A percentile compares a stretch with the other conserved stretches of the same genome.
These are phyloP conservation scores for Ophiostoma montium DNA, from an alignment of 2,329 filamentous ascomycete genomes.

Conservation along the genomic window DNA sequence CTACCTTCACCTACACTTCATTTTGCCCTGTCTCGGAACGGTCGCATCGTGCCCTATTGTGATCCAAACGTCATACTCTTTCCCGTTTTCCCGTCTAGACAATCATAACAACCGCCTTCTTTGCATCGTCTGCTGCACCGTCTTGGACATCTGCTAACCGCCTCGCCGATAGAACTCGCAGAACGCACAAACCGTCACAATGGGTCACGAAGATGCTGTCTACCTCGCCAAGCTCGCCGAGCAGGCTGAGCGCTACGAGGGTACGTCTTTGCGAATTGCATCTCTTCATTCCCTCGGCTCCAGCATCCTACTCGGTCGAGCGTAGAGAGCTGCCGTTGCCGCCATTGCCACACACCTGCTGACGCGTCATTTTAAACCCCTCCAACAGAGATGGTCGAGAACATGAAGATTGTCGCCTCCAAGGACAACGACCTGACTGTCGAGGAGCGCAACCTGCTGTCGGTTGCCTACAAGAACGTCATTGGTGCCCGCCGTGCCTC, in stretches of 20 bases:
- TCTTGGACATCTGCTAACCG: conserved; percentile 1
- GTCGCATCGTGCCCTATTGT: neutral
- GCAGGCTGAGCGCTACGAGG: conserved; percentile 99
- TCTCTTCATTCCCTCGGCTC: no score
- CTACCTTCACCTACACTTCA: neutral
- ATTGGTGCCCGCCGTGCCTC: conserved; percentile 95
- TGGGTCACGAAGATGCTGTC: conserved; percentile 99
- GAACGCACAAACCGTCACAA: conserved; percentile 40
- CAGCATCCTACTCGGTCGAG: no score
- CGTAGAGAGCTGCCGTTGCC: neutral
- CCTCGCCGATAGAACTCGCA: conserved; percentile 14
- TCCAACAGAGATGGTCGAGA: conserved; percentile 87
- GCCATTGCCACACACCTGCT: conserved; percentile 2
- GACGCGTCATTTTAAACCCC: conserved; percentile 5
- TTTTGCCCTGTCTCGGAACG: neutral
- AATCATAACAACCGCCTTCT: neutral
- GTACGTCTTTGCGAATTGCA: conserved; percentile 36
- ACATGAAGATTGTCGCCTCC: conserved; percentile 97
- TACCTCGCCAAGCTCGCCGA: conserved; percentile 99
- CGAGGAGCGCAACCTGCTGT: conserved; percentile 97
- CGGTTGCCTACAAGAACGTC: conserved; percentile 99
- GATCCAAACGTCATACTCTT: neutral
- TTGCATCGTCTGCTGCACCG: neutral
- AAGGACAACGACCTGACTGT: conserved; percentile 76
- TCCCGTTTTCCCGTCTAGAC: neutral